Evolutionary conservation across 2,329 filamentous ascomycete species (phyloP).

Genomic region (Xylaria sp.): DNA sequence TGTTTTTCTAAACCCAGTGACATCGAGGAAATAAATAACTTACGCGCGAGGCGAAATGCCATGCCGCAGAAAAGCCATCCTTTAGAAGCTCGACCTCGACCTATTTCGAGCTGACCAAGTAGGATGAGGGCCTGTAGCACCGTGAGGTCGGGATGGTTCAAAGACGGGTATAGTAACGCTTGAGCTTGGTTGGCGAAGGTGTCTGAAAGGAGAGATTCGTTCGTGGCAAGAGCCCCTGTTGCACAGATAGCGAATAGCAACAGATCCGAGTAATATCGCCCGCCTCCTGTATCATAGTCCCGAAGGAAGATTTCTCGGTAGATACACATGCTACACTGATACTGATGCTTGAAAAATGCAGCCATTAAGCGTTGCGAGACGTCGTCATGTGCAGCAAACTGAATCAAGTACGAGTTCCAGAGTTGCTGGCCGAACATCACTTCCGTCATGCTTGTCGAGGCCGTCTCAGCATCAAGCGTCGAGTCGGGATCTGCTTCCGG

Average conservation of each 20-base stretch:
- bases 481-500: conserved; percentile 41
- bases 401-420: conserved; percentile 42
- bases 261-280: conserved; percentile 62
- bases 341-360: conserved; percentile 60
- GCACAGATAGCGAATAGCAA: conserved; percentile 62
- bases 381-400: conserved; percentile 58
- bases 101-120: conserved; percentile 60
- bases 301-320: conserved; percentile 63
- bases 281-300: conserved; percentile 59
- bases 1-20: neutral
- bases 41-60: conserved; percentile 60
- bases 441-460: conserved; percentile 24
- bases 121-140: conserved; percentile 59
- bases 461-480: conserved; percentile 26
- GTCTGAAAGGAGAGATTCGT: conserved; percentile 54
- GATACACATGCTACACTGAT: conserved; percentile 61
- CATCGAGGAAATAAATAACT: conserved; percentile 10
- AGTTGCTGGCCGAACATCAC: conserved; percentile 26
- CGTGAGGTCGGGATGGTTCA: conserved; percentile 60
- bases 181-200: conserved; percentile 59
- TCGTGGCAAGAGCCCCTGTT: conserved; percentile 59
- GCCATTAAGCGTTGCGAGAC: conserved; percentile 59
- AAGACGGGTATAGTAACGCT: conserved; percentile 56
- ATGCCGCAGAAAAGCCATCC: conserved; percentile 65
- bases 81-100: conserved; percentile 59